phyloP scores from a whole-genome alignment of 768 basidiomycete genomes.

The Trametes villosa region DNA sequence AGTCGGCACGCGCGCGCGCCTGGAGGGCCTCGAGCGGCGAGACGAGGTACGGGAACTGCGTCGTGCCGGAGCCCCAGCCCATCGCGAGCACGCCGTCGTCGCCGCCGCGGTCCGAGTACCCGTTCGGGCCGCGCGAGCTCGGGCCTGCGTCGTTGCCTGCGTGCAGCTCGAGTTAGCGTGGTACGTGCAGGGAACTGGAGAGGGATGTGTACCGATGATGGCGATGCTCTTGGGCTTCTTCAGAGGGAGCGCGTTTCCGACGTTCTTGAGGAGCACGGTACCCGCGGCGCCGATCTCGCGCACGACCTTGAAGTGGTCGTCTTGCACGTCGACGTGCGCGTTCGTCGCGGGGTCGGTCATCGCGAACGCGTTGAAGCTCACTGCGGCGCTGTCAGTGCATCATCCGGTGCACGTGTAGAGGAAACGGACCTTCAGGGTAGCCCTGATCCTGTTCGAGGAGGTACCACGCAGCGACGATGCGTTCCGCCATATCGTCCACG shows the following conservation, averaged over 20 bases:
- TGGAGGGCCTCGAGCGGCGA: constrained; percentile 86
- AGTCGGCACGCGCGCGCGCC: constrained; percentile 62
- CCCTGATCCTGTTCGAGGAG: constrained; percentile 63
- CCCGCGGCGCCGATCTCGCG: constrained; percentile 75
- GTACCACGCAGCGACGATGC: constrained; percentile 77
- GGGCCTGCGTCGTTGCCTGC: constrained; percentile 55
- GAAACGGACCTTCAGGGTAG: constrained; percentile 61
- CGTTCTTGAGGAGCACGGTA: constrained; percentile 79
- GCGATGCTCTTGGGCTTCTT: constrained; percentile 60
- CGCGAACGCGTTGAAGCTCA: constrained; percentile 74
- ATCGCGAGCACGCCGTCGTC: constrained; percentile 75
- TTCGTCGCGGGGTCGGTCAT: constrained; percentile 57
- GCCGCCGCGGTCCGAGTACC: constrained; percentile 45
- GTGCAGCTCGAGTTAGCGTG: neutral
- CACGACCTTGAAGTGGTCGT: constrained; percentile 67
- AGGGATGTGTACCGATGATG: constrained; percentile 55
- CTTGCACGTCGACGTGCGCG: constrained; percentile 68
- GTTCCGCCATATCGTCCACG: constrained; percentile 81
- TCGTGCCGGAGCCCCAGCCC: constrained; percentile 81
- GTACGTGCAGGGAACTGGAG: constrained; percentile 17
- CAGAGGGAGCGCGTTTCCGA: constrained; percentile 57
- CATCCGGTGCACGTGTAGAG: neutral
- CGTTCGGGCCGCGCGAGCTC: constrained; percentile 50
- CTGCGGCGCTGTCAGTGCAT: constrained; percentile 22
- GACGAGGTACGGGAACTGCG: constrained; percentile 78